phyloP scores from a whole-genome alignment of 2,329 filamentous ascomycete species.

The Tympanopsis confertula region DNA sequence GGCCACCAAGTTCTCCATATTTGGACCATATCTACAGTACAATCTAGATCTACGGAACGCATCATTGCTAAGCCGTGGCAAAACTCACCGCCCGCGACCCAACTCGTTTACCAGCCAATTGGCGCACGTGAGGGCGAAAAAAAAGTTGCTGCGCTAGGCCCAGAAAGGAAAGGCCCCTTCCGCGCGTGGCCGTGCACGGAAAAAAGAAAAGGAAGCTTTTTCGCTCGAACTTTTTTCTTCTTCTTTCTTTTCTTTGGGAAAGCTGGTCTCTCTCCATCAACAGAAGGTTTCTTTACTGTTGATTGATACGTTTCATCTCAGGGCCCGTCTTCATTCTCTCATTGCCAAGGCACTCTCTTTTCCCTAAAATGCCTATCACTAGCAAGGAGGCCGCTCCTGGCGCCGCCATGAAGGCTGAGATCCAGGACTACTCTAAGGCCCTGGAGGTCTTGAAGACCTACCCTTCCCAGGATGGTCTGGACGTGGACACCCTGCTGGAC shows the following conservation, averaged over 20 bases:
- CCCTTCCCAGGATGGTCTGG: conserved; percentile 70
- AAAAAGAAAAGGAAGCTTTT: not conserved
- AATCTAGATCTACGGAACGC: too few species aligned
- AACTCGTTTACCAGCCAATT: not conserved
- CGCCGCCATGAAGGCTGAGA: conserved; percentile 1
- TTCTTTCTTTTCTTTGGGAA: conserved; percentile 2
- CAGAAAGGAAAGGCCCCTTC: not conserved
- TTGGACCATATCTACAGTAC: too few species aligned
- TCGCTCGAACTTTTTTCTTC: not conserved
- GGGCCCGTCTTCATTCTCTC: not conserved
- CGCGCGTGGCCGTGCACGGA: not conserved
- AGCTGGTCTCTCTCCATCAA: conserved; percentile 1
- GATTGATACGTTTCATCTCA: not conserved
- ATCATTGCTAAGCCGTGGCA: not conserved
- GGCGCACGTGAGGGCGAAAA: not conserved
- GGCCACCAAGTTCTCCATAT: too few species aligned
- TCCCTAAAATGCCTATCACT: not conserved
- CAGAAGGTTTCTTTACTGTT: conserved; percentile 1
- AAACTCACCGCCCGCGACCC: not conserved
- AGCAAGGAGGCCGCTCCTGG: not conserved
- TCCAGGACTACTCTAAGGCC: conserved; percentile 41
- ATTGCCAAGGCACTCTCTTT: not conserved
- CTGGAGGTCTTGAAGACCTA: conserved; percentile 77
- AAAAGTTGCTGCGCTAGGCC: not conserved
- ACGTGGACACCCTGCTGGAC: conserved; percentile 77